Base-by-base conservation (phyloP, 2,329 filamentous ascomycete species). In the Westerdykella aurantiaca region DNA sequence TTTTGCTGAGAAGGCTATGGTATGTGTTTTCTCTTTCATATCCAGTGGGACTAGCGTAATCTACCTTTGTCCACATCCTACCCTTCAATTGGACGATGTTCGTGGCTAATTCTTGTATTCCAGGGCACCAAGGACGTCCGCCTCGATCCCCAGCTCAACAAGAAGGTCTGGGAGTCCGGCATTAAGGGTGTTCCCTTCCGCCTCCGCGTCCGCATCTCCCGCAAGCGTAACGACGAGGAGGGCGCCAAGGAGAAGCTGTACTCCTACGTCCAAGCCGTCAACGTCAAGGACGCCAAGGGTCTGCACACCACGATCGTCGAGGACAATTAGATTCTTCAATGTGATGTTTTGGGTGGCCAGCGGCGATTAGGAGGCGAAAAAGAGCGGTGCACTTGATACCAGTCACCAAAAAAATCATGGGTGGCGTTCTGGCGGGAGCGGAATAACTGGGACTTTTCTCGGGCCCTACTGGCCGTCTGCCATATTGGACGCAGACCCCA, bases 181-280 rank as follows among this genome's bases (percentile, higher is more conserved):
- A 84, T 98, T 81, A 98, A 97, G 87, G 94, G 93, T 69, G 90
- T 96, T 61, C 88, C 91, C 63, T 97, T 85, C 86, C 86, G 94
- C 76, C 81, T 98, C 66, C 91, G 93, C 69, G 84, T 98, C 71
- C 89, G 94, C 78, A 96, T 98, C 78, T 95, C 89, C 71, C 88
- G 93, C 77, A 94, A 95, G 85, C 88, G 93, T 83, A 98, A 98
- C 79, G 93, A 98, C 75, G 93, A 97, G 82, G 93, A 98, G 79
- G 88, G 88, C 68, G 93, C 94, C 73, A 95, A 95, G 82, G 88
- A 98, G 84, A 95, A 94, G 83, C 85, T 98, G 61, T 98, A 97
- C 86, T 93, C 86, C 75, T 96, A 95, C 78, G 93, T 98, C 64
- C 91, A 98, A 84, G 93, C 93, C 66, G 93, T 98, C 73, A 96